phyloP scores from a whole-genome alignment of 352 stramenopile species.

The Thraustochytrium striatum region DNA sequence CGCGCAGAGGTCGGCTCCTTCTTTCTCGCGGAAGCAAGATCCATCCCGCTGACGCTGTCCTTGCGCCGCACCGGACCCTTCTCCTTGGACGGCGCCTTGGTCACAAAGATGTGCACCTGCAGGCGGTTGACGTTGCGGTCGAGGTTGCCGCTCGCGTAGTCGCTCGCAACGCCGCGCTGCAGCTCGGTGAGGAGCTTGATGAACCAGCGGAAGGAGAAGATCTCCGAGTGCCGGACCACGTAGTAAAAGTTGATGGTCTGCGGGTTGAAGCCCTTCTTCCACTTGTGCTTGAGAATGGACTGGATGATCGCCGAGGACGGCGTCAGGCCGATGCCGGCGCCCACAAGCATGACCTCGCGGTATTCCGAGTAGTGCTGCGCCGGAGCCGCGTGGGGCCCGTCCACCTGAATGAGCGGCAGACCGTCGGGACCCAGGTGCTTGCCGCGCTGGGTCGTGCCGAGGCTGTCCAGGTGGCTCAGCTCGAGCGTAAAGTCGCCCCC shows the following conservation, averaged over 20 bases:
- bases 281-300: slow-evolving; percentile 55
- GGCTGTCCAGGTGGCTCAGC: slow-evolving; percentile 52
- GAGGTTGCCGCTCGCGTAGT: slow-evolving; percentile 49
- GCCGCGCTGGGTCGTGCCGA: slow-evolving; percentile 51
- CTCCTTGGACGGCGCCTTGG: slow-evolving; percentile 52
- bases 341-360: slow-evolving; percentile 56
- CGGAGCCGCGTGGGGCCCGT: slow-evolving; percentile 55
- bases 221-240: slow-evolving; percentile 55
- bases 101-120: slow-evolving; percentile 59
- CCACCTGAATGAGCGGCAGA: slow-evolving; percentile 54
- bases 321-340: slow-evolving; percentile 58
- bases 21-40: neutral
- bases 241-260: slow-evolving; percentile 58
- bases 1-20: neutral
- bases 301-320: slow-evolving; percentile 54
- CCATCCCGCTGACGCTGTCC: neutral
- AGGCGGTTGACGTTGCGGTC: slow-evolving; percentile 50
- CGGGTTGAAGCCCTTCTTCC: slow-evolving; percentile 59
- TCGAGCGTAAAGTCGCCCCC: slow-evolving; percentile 51
- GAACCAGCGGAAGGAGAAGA: slow-evolving; percentile 57
- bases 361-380: slow-evolving; percentile 56
- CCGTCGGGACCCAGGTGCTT: slow-evolving; percentile 55
- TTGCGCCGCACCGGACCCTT: neutral
- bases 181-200: slow-evolving; percentile 53
- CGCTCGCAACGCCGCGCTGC: slow-evolving; percentile 44